These are phyloP conservation scores for Cardamine occulta DNA, from an alignment of 345 rosid genomes.

Conservation along the genomic window DNA sequence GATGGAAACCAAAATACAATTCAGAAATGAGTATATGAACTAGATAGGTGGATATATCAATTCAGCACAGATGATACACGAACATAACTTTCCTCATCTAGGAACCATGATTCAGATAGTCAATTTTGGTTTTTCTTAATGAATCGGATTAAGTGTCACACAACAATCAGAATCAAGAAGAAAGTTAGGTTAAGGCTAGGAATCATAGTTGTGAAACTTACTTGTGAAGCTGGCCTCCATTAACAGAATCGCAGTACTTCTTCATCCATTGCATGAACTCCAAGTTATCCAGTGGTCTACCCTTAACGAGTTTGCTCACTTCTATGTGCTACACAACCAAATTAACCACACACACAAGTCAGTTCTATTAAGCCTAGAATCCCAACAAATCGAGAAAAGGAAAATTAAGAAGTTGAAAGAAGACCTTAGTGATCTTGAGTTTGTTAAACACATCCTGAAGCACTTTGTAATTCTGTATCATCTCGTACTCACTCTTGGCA, in stretches of 20 bases:
- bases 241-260: conserved; percentile 84
- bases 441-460: conserved; percentile 98
- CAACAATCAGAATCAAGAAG: neutral
- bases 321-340: conserved; percentile 69
- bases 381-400: neutral
- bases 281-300: conserved; percentile 95
- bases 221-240: conserved; percentile 63
- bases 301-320: conserved; percentile 89
- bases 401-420: neutral
- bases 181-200: neutral
- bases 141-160: neutral
- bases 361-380: neutral
- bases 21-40: conserved; percentile 8
- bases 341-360: conserved; percentile 21
- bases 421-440: conserved; percentile 91
- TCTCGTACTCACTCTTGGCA: conserved; percentile 95
- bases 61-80: neutral
- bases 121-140: neutral
- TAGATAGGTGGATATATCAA: neutral
- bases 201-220: conserved; percentile 30
- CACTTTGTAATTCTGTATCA: conserved; percentile 96
- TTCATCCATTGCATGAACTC: conserved; percentile 99
- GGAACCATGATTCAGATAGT: neutral
- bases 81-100: too few species aligned
- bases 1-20: neutral